Base-by-base conservation (phyloP, 768 basidiomycete genomes). In the Rhodotorula graminis region DNA sequence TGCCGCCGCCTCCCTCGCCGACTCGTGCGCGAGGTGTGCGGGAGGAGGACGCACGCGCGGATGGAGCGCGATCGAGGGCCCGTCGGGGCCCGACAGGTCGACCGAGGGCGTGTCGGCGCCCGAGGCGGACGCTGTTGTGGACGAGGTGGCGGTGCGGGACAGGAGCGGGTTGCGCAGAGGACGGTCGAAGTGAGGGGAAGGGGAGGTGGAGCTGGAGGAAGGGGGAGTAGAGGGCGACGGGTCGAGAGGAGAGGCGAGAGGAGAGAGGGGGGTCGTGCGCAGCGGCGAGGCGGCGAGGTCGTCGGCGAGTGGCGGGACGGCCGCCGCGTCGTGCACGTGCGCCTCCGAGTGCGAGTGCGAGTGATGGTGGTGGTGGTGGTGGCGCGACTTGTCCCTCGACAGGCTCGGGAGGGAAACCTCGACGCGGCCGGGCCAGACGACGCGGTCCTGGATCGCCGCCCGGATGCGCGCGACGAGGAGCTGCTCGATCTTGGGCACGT, bases 401-500 rank as follows among this genome's bases (percentile, higher is more conserved):
- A 76, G 37, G 0, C 71, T 68, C 19, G 74, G 74, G 9, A 76
- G 31, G 0, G 56, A 56, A 6, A 76, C 42, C 62, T 76, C 67
- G 46, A 76, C 71, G 14, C 74, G 42, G 0, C 74, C 74, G 1
- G 74, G 74, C 74, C 74, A 76, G 25, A 76, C 74, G 7, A 76
- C 65, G 1, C 69, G 61, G 59, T 76, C 74, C 56, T 69, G 81
- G 14, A 84, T 80, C 29, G 87, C 84, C 60, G 86, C 85, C 53
- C 90, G 85, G 0, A 96, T 86, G 81, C 95, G 90, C 75, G 89
- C 86, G 74, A 91, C 86, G 63, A 99, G 92, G 63, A 99, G 85
- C 80, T 99, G 94, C 76, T 98, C 94, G 25, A 98, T 84, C 81
- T 99, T 99, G 37, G 96, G 95, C 2, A 99, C 91, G 78, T 99